Evolutionary conservation across 2,329 filamentous ascomycete species (phyloP), one percentile per base, ranked within the genome.

Genomic region (Stylonectria norvegica): DNA sequence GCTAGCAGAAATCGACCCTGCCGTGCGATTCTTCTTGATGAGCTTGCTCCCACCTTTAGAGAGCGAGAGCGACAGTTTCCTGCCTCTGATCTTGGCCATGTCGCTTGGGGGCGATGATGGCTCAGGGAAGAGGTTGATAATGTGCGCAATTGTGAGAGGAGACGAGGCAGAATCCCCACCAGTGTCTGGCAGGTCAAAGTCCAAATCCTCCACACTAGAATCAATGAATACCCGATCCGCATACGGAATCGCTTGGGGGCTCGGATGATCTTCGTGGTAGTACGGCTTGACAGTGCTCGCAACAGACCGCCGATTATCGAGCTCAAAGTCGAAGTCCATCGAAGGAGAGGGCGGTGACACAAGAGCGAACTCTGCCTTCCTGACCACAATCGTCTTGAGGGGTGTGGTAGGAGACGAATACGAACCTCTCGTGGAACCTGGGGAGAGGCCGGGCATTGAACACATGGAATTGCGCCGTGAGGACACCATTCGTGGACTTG

Each of bases 11-110:
- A 56, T 56, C 9, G 53, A 52, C 12, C 31, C 40, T 11, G 47
- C 47, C 49, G 52, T 55, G 25, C 48, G 52, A n/a, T 47, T 50
- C 35, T 55, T 59, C 40, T 55, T 57, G 5, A 52, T 12, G 4
- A 58, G 40, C 22, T 50, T 57, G 20, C 47, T 38, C 1, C 50
- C 44, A 10, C 49, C 49, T 40, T 68, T 69, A 44, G 61, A 62
- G 8, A 63, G 42, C 5, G 30, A 62, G 9, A 63, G 43, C 5
- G 30, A 62, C 7, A 63, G 43, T 14, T 52, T 57, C 53, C 62
- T 56, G 12, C 39, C 42, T 15, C 51, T 56, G 25, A 39, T 48
- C 16, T 39, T 45, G 18, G 38, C 43, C 5, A 36, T 33, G 5
- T 38, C 45, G 10, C 36, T 43, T 5, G 40, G 43, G 14, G 18